Evolutionary conservation across 441 rosid genomes (phyloP).

Genomic region (Erysimum pusillum): DNA sequence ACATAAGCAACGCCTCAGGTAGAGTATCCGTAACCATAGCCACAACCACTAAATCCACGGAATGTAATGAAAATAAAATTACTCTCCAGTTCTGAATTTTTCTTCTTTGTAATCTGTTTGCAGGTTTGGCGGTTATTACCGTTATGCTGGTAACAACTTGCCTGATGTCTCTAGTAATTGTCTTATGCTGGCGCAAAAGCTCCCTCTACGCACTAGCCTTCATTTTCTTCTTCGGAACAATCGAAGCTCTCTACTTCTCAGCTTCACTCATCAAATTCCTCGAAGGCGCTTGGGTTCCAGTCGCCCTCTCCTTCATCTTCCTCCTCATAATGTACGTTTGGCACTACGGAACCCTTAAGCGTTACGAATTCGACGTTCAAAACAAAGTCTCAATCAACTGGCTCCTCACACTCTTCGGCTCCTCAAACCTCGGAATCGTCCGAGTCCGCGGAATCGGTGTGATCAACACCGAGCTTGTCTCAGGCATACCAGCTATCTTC

Average conservation of each 20-base stretch:
- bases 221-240: constrained; percentile 78
- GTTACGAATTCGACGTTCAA: constrained; percentile 81
- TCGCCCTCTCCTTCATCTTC: constrained; percentile 79
- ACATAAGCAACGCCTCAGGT: constrained; percentile 84
- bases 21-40: constrained; percentile 9
- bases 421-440: constrained; percentile 77
- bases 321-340: constrained; percentile 72
- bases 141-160: constrained; percentile 97
- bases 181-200: constrained; percentile 84
- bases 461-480: constrained; percentile 82
- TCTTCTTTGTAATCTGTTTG: constrained; percentile 11
- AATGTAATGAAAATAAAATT: background rate
- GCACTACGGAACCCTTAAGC: constrained; percentile 89
- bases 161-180: constrained; percentile 82
- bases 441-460: constrained; percentile 86
- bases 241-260: constrained; percentile 89
- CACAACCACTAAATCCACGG: background rate
- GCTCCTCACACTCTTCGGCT: constrained; percentile 67
- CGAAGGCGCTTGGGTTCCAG: constrained; percentile 97
- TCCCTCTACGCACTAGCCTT: constrained; percentile 65
- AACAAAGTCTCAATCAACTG: constrained; percentile 87
- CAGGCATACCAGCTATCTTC: constrained; percentile 87
- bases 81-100: constrained; percentile 29
- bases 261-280: constrained; percentile 93
- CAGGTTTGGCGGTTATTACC: constrained; percentile 94